phyloP scores from a whole-genome alignment of 169 alveolate species.

The Pseudocohnilembus persalinus region DNA sequence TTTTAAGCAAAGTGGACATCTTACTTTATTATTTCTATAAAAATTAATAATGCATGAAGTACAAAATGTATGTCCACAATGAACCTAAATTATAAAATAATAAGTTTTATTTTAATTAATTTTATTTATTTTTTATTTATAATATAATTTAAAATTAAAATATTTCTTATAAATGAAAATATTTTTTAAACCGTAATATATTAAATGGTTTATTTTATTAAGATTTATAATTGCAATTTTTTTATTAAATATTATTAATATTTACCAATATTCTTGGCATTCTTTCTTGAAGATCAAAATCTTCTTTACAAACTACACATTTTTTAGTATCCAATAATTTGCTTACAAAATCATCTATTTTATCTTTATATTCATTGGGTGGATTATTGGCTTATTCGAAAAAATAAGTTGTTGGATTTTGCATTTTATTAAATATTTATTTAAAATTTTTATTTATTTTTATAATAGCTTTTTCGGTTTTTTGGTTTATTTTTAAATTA shows the following conservation, averaged over 20 bases:
- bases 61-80: constrained; percentile 50
- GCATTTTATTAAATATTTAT: no score
- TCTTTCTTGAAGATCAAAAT: constrained; percentile 26
- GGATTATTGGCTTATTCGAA: constrained; percentile 40
- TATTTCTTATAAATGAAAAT: no score
- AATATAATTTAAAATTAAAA: no score
- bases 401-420: constrained; percentile 44
- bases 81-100: constrained; percentile 9
- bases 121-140: no score
- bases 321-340: constrained; percentile 27
- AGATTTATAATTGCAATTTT: no score
- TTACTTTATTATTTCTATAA: constrained; percentile 42
- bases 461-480: no score
- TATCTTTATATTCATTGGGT: constrained; percentile 32
- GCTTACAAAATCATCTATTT: constrained; percentile 34
- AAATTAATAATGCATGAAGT: constrained; percentile 40
- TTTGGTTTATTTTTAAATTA: no score
- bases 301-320: constrained; percentile 39
- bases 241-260: no score
- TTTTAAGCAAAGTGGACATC: constrained; percentile 46
- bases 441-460: no score
- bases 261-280: constrained; percentile 36
- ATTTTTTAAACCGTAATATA: no score
- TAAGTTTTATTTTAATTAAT: no score
- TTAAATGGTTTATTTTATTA: no score